These are phyloP conservation scores for Saturnispora silvae DNA, from an alignment of 805 yeast genomes.

Conservation along the genomic window DNA sequence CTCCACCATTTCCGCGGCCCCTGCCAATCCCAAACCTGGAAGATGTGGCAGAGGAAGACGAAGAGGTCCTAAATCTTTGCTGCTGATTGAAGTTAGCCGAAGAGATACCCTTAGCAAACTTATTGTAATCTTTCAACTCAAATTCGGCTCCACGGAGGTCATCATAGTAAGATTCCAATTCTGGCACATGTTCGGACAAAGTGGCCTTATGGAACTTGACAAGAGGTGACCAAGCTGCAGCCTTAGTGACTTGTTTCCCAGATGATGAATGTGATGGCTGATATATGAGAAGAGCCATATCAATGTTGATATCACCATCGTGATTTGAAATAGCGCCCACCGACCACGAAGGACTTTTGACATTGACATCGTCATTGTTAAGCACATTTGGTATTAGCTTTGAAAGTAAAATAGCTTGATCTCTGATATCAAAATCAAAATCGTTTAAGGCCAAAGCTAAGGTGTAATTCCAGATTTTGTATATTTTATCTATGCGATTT, in stretches of 20 bases:
- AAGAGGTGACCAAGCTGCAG: no score
- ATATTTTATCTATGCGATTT: slow-evolving; percentile 20
- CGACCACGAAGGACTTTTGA: no score
- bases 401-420: slow-evolving; percentile 70
- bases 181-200: slow-evolving; percentile 14
- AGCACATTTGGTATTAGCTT: slow-evolving; percentile 38
- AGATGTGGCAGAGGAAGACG: no score
- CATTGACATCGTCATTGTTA: no score
- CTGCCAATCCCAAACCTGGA: no score
- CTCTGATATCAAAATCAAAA: slow-evolving; percentile 65
- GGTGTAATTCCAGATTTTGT: slow-evolving; percentile 49
- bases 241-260: no score
- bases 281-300: no score
- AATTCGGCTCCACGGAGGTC: slow-evolving; percentile 25
- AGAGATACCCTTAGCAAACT: slow-evolving; percentile 20
- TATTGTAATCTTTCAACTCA: slow-evolving; percentile 31
- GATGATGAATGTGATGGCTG: slow-evolving; percentile 4
- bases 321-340: no score
- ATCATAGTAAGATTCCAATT: slow-evolving; percentile 19
- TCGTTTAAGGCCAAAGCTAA: slow-evolving; percentile 66
- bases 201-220: slow-evolving; percentile 13
- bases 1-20: neutral
- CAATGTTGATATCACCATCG: no score
- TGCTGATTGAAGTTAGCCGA: neutral
- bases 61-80: neutral